Percentiles rank a stretch among this genome's conserved stretches.
Evolutionary conservation across 768 basidiomycete species (phyloP).

Genomic region (Boletus pseudopeckii): DNA sequence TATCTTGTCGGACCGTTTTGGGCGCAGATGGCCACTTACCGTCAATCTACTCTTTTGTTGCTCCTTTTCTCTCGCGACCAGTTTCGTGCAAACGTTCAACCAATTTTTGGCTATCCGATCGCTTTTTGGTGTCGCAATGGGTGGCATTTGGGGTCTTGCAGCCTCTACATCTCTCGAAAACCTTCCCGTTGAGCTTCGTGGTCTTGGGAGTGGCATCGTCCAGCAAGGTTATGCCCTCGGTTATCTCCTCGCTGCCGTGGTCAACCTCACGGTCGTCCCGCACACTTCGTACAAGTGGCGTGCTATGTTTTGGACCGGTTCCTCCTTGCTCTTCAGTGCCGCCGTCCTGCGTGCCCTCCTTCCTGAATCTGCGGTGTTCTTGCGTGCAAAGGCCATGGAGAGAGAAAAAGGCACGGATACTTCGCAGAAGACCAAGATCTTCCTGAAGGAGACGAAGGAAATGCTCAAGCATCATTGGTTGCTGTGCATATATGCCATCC

Average conservation of each 20-base stretch:
- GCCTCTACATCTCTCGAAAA: slow-evolving; percentile 85
- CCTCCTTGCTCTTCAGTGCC: slow-evolving; percentile 67
- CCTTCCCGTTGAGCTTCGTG: slow-evolving; percentile 85
- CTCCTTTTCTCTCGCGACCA: slow-evolving; percentile 72
- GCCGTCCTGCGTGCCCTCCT: slow-evolving; percentile 63
- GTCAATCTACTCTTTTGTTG: slow-evolving; percentile 68
- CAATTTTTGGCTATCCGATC: slow-evolving; percentile 80
- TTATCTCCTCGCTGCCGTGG: slow-evolving; percentile 78
- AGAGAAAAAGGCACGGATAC: slow-evolving; percentile 34
- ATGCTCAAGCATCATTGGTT: slow-evolving; percentile 87
- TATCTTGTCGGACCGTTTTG: slow-evolving; percentile 79
- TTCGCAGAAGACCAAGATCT: slow-evolving; percentile 59
- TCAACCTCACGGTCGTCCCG: slow-evolving; percentile 65
- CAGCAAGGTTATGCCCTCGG: slow-evolving; percentile 94
- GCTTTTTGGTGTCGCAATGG: slow-evolving; percentile 86
- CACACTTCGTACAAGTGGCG: slow-evolving; percentile 53
- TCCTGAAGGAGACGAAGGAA: slow-evolving; percentile 64
- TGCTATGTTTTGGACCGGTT: slow-evolving; percentile 75
- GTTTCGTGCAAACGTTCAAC: slow-evolving; percentile 72
- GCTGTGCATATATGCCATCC: slow-evolving; percentile 76
- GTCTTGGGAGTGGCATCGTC: slow-evolving; percentile 79
- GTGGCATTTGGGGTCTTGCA: slow-evolving; percentile 86
- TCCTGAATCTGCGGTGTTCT: slow-evolving; percentile 78
- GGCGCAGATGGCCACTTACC: slow-evolving; percentile 91
- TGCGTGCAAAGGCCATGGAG: slow-evolving; percentile 58